Base-by-base conservation (phyloP, 2,329 filamentous ascomycete genomes). In the Mollisia scopiformis region DNA sequence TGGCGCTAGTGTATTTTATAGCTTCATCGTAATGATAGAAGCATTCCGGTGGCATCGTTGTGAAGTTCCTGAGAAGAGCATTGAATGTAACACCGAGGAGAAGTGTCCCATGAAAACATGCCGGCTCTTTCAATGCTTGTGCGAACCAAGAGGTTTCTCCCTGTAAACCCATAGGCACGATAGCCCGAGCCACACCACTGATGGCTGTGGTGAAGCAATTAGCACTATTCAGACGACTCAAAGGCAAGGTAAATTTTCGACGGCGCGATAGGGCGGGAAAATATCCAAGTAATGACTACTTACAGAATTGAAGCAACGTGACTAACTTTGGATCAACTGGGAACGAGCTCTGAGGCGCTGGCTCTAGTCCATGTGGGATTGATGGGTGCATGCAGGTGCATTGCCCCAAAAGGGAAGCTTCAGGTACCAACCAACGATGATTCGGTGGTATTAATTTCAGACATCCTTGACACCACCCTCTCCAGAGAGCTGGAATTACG, bases 231-330 rank as follows among this genome's bases (percentile, higher is more conserved):
- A n/a, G n/a, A n/a, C n/a, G n/a, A n/a, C n/a, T n/a, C n/a, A n/a
- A n/a, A n/a, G n/a, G n/a, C n/a, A n/a, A n/a, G n/a, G n/a, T n/a
- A n/a, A n/a, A n/a, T n/a, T n/a, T n/a, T n/a, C n/a, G n/a, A n/a
- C n/a, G n/a, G n/a, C n/a, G n/a, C n/a, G n/a, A n/a, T n/a, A n/a
- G n/a, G n/a, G n/a, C n/a, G n/a, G n/a, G n/a, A n/a, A n/a, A 23
- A 43, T 2, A 43, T 21, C n/a, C 6, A 43, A 14, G 30, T 31
- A 50, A 10, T 5, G 14, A 19, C 5, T 19, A 53, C 56, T 19
- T 30, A 58, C 56, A 23, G 27, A 58, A 58, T 8, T 47, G 49
- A 53, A 58, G 56, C n/a, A 58, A 31, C 7, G 33, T 19, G 13
- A 58, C 35, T 19, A 37, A 31, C 14, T 43, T 37, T 43, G 49